Evolutionary conservation across 371 early-diverging fungal species (phyloP), one percentile per base, ranked within the genome.

Genomic region (Globomyces sp.): DNA sequence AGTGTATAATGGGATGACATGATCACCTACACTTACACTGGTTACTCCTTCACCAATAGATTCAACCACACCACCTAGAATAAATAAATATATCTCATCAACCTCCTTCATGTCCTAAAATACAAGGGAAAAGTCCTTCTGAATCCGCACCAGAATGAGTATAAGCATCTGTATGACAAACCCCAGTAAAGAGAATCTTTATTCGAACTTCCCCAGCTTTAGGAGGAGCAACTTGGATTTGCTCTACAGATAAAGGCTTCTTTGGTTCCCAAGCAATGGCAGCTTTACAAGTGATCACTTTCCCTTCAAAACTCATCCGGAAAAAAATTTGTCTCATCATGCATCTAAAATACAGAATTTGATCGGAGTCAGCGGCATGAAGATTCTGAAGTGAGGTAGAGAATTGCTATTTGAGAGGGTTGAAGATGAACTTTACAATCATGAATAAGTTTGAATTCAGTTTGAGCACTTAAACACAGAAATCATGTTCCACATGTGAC

Each of bases 41-140:
- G 96, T 95, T 8, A 98, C 98, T 60, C 93, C 96, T 71, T 95
- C 95, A 67, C 98, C 98, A 10, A 98, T 88, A 42, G 93, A 92
- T 77, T 97, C 98, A 50, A 98, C 97, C 66, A 96, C 75, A 74
- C 95, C 78, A 57, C 91, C 24, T 24, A 24, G 24, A 24, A 24
- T 24, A 24, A 24, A 24, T 24, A 24, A 24, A 24, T 24, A 0
- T 24, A 24, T 24, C 24, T 24, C 24, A 24, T 24, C 24, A 24
- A 24, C 24, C 94, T 65, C 95, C 95, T 80, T 97, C 97, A 78
- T 97, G 98, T 58, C 97, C 98, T 55, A 96, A 80, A 72, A 98
- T 94, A 58, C 83, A 83, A 3, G 97, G 97, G 83, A 93, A 95
- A 4, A 89, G 82, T 55, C 95, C 96, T 57, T 75, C 74, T 37